Percentiles rank a stretch among this genome's conserved stretches.
Conservation (phyloP, 2,329 filamentous ascomycete genomes). For the Metarhizium sp. region DNA sequence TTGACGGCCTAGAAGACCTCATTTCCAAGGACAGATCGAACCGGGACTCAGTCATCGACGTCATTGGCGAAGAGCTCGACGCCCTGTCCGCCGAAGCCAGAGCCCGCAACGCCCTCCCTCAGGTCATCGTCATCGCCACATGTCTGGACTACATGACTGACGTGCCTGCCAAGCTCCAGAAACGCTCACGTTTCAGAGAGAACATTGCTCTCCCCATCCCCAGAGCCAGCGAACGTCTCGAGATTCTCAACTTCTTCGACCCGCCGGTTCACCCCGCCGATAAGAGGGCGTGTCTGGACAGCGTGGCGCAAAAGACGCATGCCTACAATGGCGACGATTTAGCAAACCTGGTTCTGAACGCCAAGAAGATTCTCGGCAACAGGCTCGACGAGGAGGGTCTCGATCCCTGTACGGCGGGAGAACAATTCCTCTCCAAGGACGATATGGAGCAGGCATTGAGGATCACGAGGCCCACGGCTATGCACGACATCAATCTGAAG, state of each 20-base stretch:
- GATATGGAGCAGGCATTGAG: constrained; percentile 60
- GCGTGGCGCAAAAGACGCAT: constrained; percentile 67
- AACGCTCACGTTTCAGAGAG: constrained; percentile 51
- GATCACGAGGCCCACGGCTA: constrained; percentile 68
- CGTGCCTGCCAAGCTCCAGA: constrained; percentile 60
- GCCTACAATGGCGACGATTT: constrained; percentile 80
- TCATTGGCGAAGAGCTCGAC: constrained; percentile 46
- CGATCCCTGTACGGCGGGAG: constrained; percentile 5
- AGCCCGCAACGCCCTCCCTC: constrained; percentile 31
- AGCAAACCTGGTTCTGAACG: constrained; percentile 43
- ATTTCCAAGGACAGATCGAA: constrained; percentile 50
- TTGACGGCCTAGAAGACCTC: constrained; percentile 68
- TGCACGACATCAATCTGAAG: constrained; percentile 83
- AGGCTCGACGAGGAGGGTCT: constrained; percentile 14
- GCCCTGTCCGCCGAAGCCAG: constrained; percentile 33
- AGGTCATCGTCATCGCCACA: constrained; percentile 65
- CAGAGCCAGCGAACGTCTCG: constrained; percentile 57
- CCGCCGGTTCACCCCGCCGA: constrained; percentile 36
- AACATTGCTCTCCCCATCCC: constrained; percentile 72
- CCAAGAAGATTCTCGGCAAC: constrained; percentile 17
- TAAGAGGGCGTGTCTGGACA: constrained; percentile 42
- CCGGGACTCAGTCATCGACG: constrained; percentile 38
- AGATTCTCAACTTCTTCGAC: constrained; percentile 59
- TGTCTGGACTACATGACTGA: constrained; percentile 62
- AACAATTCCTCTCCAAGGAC: constrained; percentile 24